Evolutionary conservation across 73 alveolate genomes (phyloP).

Genomic region (Paramecium caudatum): DNA sequence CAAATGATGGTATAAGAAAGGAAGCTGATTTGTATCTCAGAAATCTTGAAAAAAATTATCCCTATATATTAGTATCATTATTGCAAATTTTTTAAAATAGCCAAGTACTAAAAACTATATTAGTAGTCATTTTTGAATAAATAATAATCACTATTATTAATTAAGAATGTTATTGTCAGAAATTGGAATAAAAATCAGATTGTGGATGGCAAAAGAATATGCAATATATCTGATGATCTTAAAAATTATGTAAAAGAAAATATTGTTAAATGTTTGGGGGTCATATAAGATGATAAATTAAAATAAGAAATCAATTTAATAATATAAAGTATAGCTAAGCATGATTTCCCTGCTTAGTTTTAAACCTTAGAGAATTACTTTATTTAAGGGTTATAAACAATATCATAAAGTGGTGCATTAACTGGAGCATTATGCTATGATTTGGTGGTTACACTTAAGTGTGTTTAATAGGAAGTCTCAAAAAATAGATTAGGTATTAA

Average conservation of each 20-base stretch:
- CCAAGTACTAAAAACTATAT: background rate
- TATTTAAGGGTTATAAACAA: slow-evolving; percentile 30
- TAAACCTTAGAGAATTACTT: slow-evolving; percentile 5
- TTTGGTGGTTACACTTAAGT: slow-evolving; percentile 10
- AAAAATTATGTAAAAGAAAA: slow-evolving; percentile 20
- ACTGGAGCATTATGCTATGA: background rate
- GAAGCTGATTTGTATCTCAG: slow-evolving; percentile 58
- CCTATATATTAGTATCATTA: background rate
- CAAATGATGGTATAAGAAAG: background rate
- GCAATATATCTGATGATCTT: background rate
- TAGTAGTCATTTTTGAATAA: background rate
- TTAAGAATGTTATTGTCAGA: slow-evolving; percentile 46
- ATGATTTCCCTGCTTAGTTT: slow-evolving; percentile 37
- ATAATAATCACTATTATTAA: background rate
- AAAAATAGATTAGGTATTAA: slow-evolving; percentile 10
- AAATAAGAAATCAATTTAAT: slow-evolving; percentile 25
- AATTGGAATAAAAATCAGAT: slow-evolving; percentile 29
- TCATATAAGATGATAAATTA: slow-evolving; percentile 37
- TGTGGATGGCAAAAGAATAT: background rate
- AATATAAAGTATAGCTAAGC: background rate
- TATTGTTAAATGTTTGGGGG: background rate
- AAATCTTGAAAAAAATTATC: slow-evolving; percentile 13
- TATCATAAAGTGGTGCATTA: background rate
- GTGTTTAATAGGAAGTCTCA: background rate
- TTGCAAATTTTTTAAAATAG: slow-evolving; percentile 51